Base-by-base conservation (phyloP, 331 rosid genomes). In the Prunus yedoensis region DNA sequence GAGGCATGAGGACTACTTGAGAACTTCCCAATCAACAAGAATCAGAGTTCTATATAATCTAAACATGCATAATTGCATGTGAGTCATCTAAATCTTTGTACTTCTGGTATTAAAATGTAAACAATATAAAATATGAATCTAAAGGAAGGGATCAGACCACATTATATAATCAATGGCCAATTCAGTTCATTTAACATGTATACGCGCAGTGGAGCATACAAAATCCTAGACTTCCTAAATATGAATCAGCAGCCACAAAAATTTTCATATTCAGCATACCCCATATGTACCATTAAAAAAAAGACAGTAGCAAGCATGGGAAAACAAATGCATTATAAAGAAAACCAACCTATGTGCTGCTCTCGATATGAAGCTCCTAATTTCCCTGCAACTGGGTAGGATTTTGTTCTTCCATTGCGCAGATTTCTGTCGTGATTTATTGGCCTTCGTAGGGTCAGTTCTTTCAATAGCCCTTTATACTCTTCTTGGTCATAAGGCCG, bases 401-500 rank as follows among this genome's bases (percentile, higher is more conserved):
- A 20, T 66, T 70, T 85, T 64, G 66, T 25, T 68, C 54, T 12
- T 46, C 82, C 76, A 32, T 23, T 23, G 8, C 91, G 91, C 49
- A 85, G 46, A 27, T 84, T 83, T 49, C 70, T 57, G 49, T 86
- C 75, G 1, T 80, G 80, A n/a, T 27, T 64, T 32, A 18, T 74
- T 75, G 54, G 70, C 83, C 17, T 87, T 59, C 3, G 77, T 7
- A 25, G 1, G 35, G 8, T 8, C 17, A 78, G 83, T 60, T 72
- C 75, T 3, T 64, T 21, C 65, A 71, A 60, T 27, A 65, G 73
- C 28, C 0, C 0, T 13, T 78, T 52, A 21, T 38, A 76, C 77
- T 94, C 90, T 46, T 64, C 30, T 49, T 72, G 69, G 80, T 87
- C 78, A 74, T 80, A 92, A 28, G 96, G 97, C 75, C 71, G 84